A percentile compares a stretch with the other conserved stretches of the same genome.
Conservation (phyloP, 495 filamentous ascomycete genomes). For the Cairneyella variabilis region DNA sequence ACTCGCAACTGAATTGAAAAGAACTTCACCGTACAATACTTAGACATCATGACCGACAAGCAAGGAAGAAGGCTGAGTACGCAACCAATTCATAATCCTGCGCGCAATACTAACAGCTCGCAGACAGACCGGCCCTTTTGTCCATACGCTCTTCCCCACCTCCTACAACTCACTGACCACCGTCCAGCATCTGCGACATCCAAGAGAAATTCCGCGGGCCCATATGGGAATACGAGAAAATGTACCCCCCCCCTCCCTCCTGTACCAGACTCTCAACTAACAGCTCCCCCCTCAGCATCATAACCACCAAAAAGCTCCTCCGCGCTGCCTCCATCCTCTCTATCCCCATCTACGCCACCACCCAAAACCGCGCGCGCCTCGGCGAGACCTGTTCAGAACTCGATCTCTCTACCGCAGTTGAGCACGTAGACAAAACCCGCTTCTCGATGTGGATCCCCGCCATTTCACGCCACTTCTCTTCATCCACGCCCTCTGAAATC, state of each 20-base stretch:
- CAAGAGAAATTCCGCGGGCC: conserved; percentile 86
- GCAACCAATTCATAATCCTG: not conserved
- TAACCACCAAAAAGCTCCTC: conserved; percentile 51
- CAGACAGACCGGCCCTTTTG: conserved; percentile 25
- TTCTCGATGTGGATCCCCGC: conserved; percentile 75
- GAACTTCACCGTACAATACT: no score
- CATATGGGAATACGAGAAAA: conserved; percentile 78
- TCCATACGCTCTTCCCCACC: not conserved
- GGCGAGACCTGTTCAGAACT: conserved; percentile 72
- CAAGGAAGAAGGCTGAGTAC: conserved; percentile 15
- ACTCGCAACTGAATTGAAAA: no score
- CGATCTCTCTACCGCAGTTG: conserved; percentile 29
- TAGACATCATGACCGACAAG: conserved; percentile 3
- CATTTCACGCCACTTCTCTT: conserved; percentile 41
- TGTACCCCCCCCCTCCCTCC: conserved; percentile 45
- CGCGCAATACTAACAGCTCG: conserved; percentile 3
- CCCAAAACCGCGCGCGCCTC: conserved; percentile 71
- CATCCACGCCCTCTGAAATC: conserved; percentile 34
- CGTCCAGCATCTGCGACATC: conserved; percentile 80
- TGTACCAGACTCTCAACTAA: conserved; percentile 8
- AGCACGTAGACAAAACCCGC: conserved; percentile 58
- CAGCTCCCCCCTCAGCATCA: conserved; percentile 32
- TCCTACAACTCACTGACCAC: not conserved
- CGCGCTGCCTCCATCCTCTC: conserved; percentile 54
- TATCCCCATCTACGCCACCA: conserved; percentile 80